Evolutionary conservation across 2,329 filamentous ascomycete genomes (phyloP), one percentile per base, ranked within the genome.

Genomic region (Aspergillus felis): DNA sequence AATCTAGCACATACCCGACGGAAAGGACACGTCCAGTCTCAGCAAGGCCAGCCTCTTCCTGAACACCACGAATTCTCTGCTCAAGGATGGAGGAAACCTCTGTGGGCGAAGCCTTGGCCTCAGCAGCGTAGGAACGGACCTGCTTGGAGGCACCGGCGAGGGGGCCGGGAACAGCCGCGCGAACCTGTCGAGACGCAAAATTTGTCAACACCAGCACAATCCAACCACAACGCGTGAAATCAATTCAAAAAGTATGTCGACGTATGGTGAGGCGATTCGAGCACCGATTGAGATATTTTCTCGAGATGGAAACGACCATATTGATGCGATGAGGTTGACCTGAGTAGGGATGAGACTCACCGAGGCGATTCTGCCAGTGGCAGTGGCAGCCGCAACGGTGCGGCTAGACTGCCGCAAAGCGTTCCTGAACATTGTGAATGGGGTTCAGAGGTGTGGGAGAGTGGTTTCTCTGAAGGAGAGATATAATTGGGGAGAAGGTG

Each of bases 81-180:
- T 97, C 94, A 77, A 99, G 90, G 81, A 99, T 97, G 71, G 93
- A 97, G 71, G 94, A 97, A 73, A 97, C 93, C 85, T 99, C 94
- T 74, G 93, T 99, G 72, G 94, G 94, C 61, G 92, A 81, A 74
- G 94, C 92, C 87, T 97, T 97, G 70, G 91, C 89, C 75, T 96
- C 92, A 81, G 88, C 82, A 77, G 91, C 93, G 82, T 96, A 97
- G 80, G 85, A 86, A 82, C 94, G 91, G 78, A 87, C 80, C 78
- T 90, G 87, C 78, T 88, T 83, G 69, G 86, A 81, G 71, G 82
- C 80, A 74, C 85, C 82, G 83, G 86, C 88, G 83, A 88, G 81
- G 78, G 85, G 84, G 78, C 86, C 87, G 77, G 92, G 90, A 82
- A 86, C 85, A 83, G 87, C 88, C 84, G 88, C 89, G 86, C 92